phyloP scores from a whole-genome alignment of 768 basidiomycete species.

The Phallus indusiatus region DNA sequence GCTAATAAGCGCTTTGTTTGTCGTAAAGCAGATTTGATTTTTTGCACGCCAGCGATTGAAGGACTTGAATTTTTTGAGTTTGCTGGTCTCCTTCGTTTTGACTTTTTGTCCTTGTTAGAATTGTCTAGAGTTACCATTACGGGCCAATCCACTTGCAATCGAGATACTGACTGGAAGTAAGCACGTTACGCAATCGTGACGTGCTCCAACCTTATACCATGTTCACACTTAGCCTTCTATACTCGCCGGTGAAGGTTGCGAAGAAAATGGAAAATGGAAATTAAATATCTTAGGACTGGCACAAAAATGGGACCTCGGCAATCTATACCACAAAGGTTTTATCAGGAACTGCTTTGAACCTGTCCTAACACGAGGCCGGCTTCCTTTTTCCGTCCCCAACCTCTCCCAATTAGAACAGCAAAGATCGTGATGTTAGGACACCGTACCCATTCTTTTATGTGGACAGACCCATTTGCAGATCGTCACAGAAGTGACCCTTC shows the following conservation, averaged over 20 bases:
- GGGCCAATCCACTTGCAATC: too few relatives aligned
- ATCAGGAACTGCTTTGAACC: too few relatives aligned
- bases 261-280: too few relatives aligned
- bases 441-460: background rate
- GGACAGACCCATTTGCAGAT: background rate
- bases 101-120: background rate
- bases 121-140: background rate
- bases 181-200: background rate
- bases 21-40: slow-evolving; percentile 74
- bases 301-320: too few relatives aligned
- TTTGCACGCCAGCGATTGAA: slow-evolving; percentile 61
- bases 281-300: too few relatives aligned
- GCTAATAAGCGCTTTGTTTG: slow-evolving; percentile 77
- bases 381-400: background rate
- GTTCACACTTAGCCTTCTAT: too few relatives aligned
- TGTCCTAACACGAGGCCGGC: background rate
- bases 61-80: background rate
- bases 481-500: too few relatives aligned
- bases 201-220: too few relatives aligned
- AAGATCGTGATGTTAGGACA: background rate
- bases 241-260: too few relatives aligned
- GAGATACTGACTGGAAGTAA: background rate
- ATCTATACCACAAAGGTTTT: too few relatives aligned
- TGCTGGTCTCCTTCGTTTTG: background rate
- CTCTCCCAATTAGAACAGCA: background rate